Base-by-base conservation (phyloP, 2,329 filamentous ascomycete genomes). In the Calonectria multiphialidica region DNA sequence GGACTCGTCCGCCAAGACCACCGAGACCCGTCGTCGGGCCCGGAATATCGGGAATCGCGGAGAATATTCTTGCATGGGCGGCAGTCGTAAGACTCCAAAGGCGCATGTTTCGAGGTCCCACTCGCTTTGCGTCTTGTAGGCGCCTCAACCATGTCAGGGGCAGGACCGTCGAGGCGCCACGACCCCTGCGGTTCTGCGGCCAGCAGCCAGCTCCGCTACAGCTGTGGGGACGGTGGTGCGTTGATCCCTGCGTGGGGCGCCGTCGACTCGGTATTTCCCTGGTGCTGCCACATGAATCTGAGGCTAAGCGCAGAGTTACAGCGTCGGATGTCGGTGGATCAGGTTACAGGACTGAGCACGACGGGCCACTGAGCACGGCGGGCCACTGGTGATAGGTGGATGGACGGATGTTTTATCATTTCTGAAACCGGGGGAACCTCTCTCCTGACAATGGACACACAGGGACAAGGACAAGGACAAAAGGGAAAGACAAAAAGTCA, bases 281-380 rank as follows among this genome's bases (percentile, higher is more conserved):
- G 9, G 47, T 28, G 42, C 47, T 33, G 47, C 35, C 15, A 47
- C 50, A 47, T 67, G 64, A 67, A 67, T 67, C 64, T 59, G 64
- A 67, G 40, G 63, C 63, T 42, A 28, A 61, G 57, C 57, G 57
- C 57, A 61, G 37, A 42, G 57, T 61, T 21, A 23, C 23, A 30
- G 37, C 21, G 62, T 65, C 62, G 62, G 62, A 65, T 65, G 62
- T 65, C 62, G 62, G 62, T 65, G 62, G 62, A 40, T 25, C 30
- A 16, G 15, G 50, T 57, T 57, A 57, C 50, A 57, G 30, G 21
- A n/a, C 44, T 18, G 44, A 37, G 44, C 30, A 37, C 2, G 18
- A 21, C n/a, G 16, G 16, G 13, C 50, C n/a, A 33, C 28, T 8
- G 21, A 37, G 44, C 30, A 37, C 2, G 18, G 15, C n/a, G 16